A percentile compares a stretch with the other conserved stretches of the same genome.
These are phyloP conservation scores for Hypoxylon fragiforme DNA, from an alignment of 495 filamentous ascomycete genomes.

Conservation along the genomic window DNA sequence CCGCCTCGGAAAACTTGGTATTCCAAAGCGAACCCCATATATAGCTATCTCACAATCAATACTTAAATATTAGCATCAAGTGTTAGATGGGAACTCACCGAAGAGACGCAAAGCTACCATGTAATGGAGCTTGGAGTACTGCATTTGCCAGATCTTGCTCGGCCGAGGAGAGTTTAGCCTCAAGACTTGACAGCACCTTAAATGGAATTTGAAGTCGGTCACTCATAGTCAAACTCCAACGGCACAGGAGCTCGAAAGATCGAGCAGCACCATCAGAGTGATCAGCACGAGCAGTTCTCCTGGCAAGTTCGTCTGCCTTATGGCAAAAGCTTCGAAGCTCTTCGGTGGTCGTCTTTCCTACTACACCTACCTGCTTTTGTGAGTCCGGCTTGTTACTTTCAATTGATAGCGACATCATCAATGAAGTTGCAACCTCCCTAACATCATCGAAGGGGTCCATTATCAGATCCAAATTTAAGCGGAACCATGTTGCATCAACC, in stretches of 20 bases:
- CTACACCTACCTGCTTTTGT: constrained; percentile 11
- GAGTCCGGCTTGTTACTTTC: constrained; percentile 31
- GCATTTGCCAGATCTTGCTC: constrained; percentile 62
- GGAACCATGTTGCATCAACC: constrained; percentile 57
- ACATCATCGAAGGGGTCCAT: constrained; percentile 94
- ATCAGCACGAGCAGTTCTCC: constrained; percentile 74
- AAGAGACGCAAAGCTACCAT: constrained; percentile 69
- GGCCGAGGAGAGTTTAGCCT: constrained; percentile 58
- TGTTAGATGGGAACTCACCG: constrained; percentile 46
- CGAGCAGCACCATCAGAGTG: constrained; percentile 84
- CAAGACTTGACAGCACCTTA: constrained; percentile 54
- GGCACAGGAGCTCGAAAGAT: constrained; percentile 53
- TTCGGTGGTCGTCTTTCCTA: constrained; percentile 24
- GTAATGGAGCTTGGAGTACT: constrained; percentile 66
- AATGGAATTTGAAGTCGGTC: constrained; percentile 45
- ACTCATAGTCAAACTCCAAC: constrained; percentile 27
- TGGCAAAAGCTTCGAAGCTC: constrained; percentile 43
- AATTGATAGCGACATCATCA: constrained; percentile 53
- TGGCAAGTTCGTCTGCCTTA: constrained; percentile 60
- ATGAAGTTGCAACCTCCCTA: constrained; percentile 61
- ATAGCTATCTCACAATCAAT: constrained; percentile 39
- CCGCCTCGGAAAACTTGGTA: constrained; percentile 32
- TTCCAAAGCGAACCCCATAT: constrained; percentile 48
- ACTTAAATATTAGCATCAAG: not conserved
- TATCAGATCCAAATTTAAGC: constrained; percentile 73